These are phyloP conservation scores for Basidiobolus meristosporus DNA, from an alignment of 371 early-diverging fungal genomes.

Conservation along the genomic window DNA sequence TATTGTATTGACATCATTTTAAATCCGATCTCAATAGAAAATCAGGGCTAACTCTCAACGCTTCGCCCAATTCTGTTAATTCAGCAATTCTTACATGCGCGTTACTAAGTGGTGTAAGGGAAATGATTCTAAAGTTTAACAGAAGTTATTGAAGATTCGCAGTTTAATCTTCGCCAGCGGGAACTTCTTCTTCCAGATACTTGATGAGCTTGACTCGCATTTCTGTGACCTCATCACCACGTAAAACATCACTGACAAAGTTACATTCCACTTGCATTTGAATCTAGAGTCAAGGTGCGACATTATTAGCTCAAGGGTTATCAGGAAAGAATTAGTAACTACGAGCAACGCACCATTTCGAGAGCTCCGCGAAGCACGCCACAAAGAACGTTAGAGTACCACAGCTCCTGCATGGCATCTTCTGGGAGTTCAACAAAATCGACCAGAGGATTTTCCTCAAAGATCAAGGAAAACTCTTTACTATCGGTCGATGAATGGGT, in stretches of 20 bases:
- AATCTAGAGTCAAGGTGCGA: slow-evolving; percentile 16
- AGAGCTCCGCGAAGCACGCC: slow-evolving; percentile 87
- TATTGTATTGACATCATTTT: too few relatives aligned
- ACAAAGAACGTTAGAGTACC: slow-evolving; percentile 90
- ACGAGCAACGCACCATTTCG: slow-evolving; percentile 60
- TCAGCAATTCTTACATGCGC: too few relatives aligned
- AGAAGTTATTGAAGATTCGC: too few relatives aligned
- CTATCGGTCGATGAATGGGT: slow-evolving; percentile 60
- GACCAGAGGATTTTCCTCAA: slow-evolving; percentile 90
- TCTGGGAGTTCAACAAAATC: slow-evolving; percentile 75
- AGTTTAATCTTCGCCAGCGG: slow-evolving; percentile 85
- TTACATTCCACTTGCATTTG: slow-evolving; percentile 77
- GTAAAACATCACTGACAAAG: slow-evolving; percentile 69
- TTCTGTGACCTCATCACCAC: slow-evolving; percentile 82
- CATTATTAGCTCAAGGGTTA: background rate
- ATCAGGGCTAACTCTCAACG: too few relatives aligned
- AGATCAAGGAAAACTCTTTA: slow-evolving; percentile 70
- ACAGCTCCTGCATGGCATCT: slow-evolving; percentile 63
- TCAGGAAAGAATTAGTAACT: background rate
- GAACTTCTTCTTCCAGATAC: slow-evolving; percentile 87
- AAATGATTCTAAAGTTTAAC: too few relatives aligned
- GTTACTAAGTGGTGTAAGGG: too few relatives aligned
- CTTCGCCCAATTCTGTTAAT: too few relatives aligned
- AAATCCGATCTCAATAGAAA: too few relatives aligned
- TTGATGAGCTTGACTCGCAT: slow-evolving; percentile 72